A percentile compares a stretch with the other conserved stretches of the same genome.
Conservation (phyloP, 495 filamentous ascomycete genomes). For the Lepraria neglecta region DNA sequence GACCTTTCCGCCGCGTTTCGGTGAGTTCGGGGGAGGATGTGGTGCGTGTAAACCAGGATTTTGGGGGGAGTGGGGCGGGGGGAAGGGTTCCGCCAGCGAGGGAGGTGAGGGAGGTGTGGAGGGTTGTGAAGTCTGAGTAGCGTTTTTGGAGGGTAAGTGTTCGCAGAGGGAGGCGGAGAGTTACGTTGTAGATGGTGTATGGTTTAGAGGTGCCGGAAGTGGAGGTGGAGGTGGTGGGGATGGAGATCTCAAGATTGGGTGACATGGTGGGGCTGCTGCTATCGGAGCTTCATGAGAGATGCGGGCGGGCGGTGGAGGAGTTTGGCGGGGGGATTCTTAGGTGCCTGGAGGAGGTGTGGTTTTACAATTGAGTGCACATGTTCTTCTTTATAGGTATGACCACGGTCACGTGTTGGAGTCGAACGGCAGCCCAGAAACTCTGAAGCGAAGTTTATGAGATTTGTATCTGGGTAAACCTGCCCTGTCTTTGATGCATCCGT, state of each 20-base stretch:
- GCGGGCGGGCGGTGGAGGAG: background rate
- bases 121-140: constrained; percentile 82
- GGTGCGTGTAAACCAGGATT: constrained; percentile 82
- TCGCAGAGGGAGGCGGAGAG: constrained; percentile 77
- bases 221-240: constrained; percentile 62
- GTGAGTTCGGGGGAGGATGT: constrained; percentile 68
- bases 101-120: constrained; percentile 63
- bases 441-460: constrained; percentile 9
- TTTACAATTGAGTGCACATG: background rate
- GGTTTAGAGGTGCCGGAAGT: constrained; percentile 52
- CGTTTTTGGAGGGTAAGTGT: constrained; percentile 85
- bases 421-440: constrained; percentile 8
- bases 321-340: background rate
- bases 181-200: constrained; percentile 89
- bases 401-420: background rate
- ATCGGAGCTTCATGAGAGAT: background rate
- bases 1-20: constrained; percentile 65
- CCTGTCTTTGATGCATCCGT: background rate
- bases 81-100: constrained; percentile 57
- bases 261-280: constrained; percentile 48
- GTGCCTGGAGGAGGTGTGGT: background rate
- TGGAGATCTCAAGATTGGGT: constrained; percentile 70
- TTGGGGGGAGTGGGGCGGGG: constrained; percentile 64
- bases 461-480: background rate
- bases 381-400: background rate